A percentile compares a stretch with the other conserved stretches of the same genome.
These are phyloP conservation scores for Simplicillium aogashimaense DNA, from an alignment of 2,329 filamentous ascomycete genomes.

Conservation along the genomic window DNA sequence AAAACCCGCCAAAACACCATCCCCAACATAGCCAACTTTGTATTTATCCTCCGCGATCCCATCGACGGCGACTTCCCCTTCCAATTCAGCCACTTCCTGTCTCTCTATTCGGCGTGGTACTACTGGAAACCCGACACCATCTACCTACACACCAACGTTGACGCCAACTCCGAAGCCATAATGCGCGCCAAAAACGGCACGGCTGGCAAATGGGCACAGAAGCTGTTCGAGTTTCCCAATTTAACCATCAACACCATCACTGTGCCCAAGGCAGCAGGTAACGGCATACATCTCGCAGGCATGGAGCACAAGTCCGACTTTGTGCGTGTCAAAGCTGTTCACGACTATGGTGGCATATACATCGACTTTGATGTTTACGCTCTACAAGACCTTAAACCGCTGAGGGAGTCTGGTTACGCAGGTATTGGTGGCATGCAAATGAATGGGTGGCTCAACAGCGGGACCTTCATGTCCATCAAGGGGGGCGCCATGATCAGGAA, in stretches of 20 bases:
- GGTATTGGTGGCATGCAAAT: slow-evolving; percentile 10
- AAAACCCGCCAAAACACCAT: slow-evolving; percentile 5
- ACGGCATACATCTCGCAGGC: slow-evolving; percentile 7
- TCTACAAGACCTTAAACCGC: slow-evolving; percentile 6
- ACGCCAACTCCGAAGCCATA: slow-evolving; percentile 20
- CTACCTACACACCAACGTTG: slow-evolving; percentile 17
- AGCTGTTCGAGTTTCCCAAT: slow-evolving; percentile 12
- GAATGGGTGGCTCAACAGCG: slow-evolving; percentile 11
- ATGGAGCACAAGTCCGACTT: slow-evolving; percentile 13
- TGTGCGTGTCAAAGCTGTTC: slow-evolving; percentile 11
- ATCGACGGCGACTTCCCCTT: slow-evolving; percentile 10
- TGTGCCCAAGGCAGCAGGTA: slow-evolving; percentile 6
- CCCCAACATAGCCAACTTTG: slow-evolving; percentile 15
- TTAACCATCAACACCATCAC: slow-evolving; percentile 21
- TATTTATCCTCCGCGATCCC: slow-evolving; percentile 12
- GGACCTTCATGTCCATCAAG: slow-evolving; percentile 13
- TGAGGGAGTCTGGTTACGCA: slow-evolving; percentile 7
- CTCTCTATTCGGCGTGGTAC: slow-evolving; percentile 12
- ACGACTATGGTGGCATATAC: slow-evolving; percentile 13
- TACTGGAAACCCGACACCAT: slow-evolving; percentile 13
- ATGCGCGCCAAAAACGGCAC: slow-evolving; percentile 5
- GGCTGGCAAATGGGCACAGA: slow-evolving; percentile 13
- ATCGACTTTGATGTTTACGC: slow-evolving; percentile 12
- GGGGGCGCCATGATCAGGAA: slow-evolving; percentile 8
- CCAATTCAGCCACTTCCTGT: slow-evolving; percentile 14